Evolutionary conservation across 2,329 filamentous ascomycete species (phyloP).

Genomic region (Talaromyces sp.): DNA sequence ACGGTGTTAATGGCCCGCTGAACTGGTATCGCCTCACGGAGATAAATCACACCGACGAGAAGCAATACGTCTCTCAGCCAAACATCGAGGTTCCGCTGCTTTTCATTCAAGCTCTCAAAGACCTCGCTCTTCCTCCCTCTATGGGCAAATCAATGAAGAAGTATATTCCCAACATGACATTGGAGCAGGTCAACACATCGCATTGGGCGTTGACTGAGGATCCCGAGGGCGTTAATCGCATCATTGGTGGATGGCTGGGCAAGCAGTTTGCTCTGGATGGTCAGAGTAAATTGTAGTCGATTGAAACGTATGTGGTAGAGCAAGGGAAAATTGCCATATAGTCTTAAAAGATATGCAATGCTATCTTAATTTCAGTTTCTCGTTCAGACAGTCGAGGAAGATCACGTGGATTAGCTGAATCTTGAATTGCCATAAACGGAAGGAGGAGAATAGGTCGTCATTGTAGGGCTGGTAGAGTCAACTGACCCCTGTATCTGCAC

Average conservation of each 20-base stretch:
- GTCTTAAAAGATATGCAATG: neutral
- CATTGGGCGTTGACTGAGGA: conserved; percentile 84
- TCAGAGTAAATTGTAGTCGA: conserved; percentile 42
- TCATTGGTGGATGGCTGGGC: conserved; percentile 64
- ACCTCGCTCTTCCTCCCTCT: conserved; percentile 65
- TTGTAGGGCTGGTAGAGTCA: too few relatives aligned
- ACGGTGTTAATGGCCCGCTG: conserved; percentile 71
- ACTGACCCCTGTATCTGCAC: too few relatives aligned
- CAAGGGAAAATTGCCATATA: neutral
- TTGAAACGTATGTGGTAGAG: neutral
- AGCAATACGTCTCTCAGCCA: conserved; percentile 30
- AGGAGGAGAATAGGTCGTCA: too few relatives aligned
- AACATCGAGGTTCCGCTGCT: conserved; percentile 60
- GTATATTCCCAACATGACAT: conserved; percentile 59
- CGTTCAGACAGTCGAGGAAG: too few relatives aligned
- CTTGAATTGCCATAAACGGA: too few relatives aligned
- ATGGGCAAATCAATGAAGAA: conserved; percentile 69
- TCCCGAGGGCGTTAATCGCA: conserved; percentile 63
- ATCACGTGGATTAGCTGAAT: too few relatives aligned
- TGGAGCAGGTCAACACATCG: conserved; percentile 59
- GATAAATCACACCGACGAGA: conserved; percentile 73
- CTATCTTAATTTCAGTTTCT: neutral
- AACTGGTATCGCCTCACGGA: conserved; percentile 81
- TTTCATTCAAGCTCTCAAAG: conserved; percentile 67
- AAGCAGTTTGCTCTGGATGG: conserved; percentile 40